phyloP scores from a whole-genome alignment of 371 early-diverging fungal species.

The Parasitella parasitica region DNA sequence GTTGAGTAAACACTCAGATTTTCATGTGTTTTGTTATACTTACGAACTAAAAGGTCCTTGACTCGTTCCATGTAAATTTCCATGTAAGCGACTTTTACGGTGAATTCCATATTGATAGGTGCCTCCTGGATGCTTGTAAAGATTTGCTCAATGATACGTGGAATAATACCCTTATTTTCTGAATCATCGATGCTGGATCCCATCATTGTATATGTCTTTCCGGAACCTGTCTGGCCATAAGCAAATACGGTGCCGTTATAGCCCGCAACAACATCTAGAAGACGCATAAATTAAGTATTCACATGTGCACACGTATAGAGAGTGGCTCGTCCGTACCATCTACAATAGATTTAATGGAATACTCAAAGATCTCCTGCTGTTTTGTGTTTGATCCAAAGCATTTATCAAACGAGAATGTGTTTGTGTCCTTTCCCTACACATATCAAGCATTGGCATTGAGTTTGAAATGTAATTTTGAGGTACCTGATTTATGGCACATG shows the following conservation, averaged over 20 bases:
- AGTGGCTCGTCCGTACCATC: too few species aligned
- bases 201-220: slow-evolving; percentile 99
- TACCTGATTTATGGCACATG: slow-evolving; percentile 31
- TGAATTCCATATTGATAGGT: slow-evolving; percentile 87
- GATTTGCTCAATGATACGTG: slow-evolving; percentile 90
- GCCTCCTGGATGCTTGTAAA: slow-evolving; percentile 83
- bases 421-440: slow-evolving; percentile 84
- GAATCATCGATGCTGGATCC: slow-evolving; percentile 90
- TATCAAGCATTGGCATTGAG: slow-evolving; percentile 63
- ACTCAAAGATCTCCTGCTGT: slow-evolving; percentile 86
- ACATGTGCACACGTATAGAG: too few species aligned
- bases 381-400: slow-evolving; percentile 81
- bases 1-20: neutral
- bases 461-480: slow-evolving; percentile 75
- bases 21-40: slow-evolving; percentile 13
- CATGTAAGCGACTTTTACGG: slow-evolving; percentile 95
- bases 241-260: slow-evolving; percentile 99
- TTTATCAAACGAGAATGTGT: slow-evolving; percentile 86
- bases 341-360: slow-evolving; percentile 86
- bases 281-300: neutral
- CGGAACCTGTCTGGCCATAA: slow-evolving; percentile 98
- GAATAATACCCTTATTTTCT: slow-evolving; percentile 89
- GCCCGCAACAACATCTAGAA: slow-evolving; percentile 70
- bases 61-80: slow-evolving; percentile 99
- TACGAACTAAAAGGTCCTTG: slow-evolving; percentile 92